Conservation (phyloP, 163 green algal genomes). For the Chlamydomonas reinhardtii region DNA sequence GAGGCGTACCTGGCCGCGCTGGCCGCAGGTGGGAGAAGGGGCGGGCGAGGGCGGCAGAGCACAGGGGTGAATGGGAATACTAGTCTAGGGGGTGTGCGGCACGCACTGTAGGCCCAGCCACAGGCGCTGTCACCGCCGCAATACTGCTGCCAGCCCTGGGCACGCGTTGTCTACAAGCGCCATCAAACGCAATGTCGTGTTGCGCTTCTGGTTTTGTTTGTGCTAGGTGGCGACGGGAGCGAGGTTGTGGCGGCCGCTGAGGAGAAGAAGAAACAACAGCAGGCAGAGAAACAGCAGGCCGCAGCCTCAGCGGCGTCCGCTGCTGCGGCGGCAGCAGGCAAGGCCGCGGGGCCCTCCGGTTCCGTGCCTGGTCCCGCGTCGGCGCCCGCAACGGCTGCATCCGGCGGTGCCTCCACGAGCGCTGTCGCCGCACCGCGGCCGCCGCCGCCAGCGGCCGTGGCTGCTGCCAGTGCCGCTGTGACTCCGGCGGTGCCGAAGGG, state of each 20-base stretch:
- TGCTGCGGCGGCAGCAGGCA: too few relatives aligned
- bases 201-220: too few relatives aligned
- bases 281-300: too few relatives aligned
- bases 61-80: too few relatives aligned
- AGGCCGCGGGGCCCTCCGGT: not conserved
- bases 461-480: not conserved
- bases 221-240: conserved; percentile 11
- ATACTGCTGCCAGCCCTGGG: too few relatives aligned
- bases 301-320: too few relatives aligned
- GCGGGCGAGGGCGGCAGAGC: not conserved
- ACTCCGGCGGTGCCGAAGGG: not conserved
- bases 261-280: too few relatives aligned
- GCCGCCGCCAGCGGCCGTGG: not conserved
- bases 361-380: not conserved
- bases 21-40: conserved; percentile 7
- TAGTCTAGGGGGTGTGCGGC: too few relatives aligned
- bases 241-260: not conserved
- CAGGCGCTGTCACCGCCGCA: too few relatives aligned
- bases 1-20: conserved; percentile 41
- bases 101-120: too few relatives aligned
- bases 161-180: too few relatives aligned
- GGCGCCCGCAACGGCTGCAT: not conserved
- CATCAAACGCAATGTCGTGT: too few relatives aligned
- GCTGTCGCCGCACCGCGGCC: not conserved
- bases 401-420: not conserved